A percentile compares a stretch with the other conserved stretches of the same genome.
Conservation (phyloP, 345 rosid species). For the Gossypium arboreum region DNA sequence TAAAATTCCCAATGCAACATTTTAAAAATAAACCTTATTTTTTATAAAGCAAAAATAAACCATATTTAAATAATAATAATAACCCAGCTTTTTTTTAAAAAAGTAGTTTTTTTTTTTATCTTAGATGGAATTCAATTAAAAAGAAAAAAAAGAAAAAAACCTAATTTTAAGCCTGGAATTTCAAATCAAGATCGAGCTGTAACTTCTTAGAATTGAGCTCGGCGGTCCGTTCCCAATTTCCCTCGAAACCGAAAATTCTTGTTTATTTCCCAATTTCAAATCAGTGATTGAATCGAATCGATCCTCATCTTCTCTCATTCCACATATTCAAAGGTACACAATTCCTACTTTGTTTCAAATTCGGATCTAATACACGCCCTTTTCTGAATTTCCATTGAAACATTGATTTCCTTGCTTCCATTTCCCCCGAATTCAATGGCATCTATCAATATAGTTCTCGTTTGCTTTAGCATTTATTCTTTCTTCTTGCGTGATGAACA, state of each 20-base stretch:
- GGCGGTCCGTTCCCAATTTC: background rate
- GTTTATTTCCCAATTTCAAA: background rate
- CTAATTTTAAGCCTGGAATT: background rate
- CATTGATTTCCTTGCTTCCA: background rate
- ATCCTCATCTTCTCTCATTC: slow-evolving; percentile 5
- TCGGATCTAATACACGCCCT: slow-evolving; percentile 1
- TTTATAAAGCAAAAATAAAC: too few species aligned
- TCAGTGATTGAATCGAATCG: background rate
- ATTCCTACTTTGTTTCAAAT: background rate
- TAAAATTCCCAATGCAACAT: too few species aligned
- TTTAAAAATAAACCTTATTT: too few species aligned
- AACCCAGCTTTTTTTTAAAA: too few species aligned
- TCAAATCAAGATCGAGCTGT: background rate
- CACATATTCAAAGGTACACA: slow-evolving; percentile 6
- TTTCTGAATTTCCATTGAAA: background rate
- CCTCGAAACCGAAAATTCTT: background rate
- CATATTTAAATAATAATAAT: too few species aligned
- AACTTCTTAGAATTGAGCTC: background rate
- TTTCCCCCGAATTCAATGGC: background rate
- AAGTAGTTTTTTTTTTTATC: too few species aligned
- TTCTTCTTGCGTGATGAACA: background rate
- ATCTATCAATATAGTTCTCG: background rate
- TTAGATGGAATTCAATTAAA: background rate
- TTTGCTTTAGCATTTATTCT: background rate
- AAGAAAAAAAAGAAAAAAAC: background rate